Evolutionary conservation across 208 protist genomes (phyloP).

Genomic region (Vickermania ingenoplastis): DNA sequence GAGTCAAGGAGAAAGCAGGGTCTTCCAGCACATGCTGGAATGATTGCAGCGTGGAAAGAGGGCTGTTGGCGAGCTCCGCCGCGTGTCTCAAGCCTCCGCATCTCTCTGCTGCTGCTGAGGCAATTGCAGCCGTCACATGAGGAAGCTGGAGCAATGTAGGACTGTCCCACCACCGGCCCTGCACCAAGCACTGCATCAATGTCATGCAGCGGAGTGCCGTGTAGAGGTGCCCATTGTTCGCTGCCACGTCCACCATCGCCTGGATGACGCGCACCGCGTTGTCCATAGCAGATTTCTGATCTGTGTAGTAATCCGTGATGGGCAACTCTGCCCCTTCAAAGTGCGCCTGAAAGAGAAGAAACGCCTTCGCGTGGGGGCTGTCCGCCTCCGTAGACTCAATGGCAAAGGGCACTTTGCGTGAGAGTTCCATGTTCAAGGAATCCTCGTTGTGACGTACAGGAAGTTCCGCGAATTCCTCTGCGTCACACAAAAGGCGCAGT

Average conservation of each 20-base stretch:
- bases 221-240: conserved; percentile 90
- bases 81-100: conserved; percentile 49
- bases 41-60: conserved; percentile 23
- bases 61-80: conserved; percentile 68
- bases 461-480: conserved; percentile 94
- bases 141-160: conserved; percentile 83
- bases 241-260: conserved; percentile 93
- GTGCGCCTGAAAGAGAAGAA: conserved; percentile 97
- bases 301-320: conserved; percentile 97
- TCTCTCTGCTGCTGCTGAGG: conserved; percentile 34
- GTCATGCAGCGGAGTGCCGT: conserved; percentile 85
- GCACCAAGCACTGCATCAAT: conserved; percentile 93
- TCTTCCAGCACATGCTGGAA: conserved; percentile 48
- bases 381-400: conserved; percentile 73
- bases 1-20: conserved; percentile 28
- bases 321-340: conserved; percentile 89
- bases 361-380: conserved; percentile 93
- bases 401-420: conserved; percentile 48
- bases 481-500: conserved; percentile 84
- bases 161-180: conserved; percentile 85
- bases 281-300: conserved; percentile 97
- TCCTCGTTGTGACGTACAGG: conserved; percentile 99
- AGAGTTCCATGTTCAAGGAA: conserved; percentile 89
- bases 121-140: conserved; percentile 64
- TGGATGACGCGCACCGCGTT: conserved; percentile 95